phyloP scores from a whole-genome alignment of 1,284 basidiomycete species.

The Sporisorium iseilematis-ciliati region DNA sequence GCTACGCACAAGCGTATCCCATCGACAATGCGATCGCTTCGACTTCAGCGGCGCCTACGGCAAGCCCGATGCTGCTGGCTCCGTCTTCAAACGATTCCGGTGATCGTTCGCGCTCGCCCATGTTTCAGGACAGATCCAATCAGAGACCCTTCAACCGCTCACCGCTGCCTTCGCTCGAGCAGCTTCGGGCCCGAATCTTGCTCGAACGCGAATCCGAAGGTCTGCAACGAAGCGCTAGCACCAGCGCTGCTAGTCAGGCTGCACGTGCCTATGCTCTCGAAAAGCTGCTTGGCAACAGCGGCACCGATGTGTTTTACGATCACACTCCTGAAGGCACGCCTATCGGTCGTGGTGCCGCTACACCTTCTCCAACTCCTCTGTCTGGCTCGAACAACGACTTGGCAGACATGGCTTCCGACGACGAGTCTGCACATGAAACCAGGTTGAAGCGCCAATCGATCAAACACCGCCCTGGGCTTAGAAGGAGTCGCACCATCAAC shows the following conservation, averaged over 20 bases:
- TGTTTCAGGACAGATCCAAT: slow-evolving; percentile 24
- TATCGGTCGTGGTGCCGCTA: slow-evolving; percentile 40
- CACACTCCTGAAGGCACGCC: slow-evolving; percentile 44
- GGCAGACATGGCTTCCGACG: slow-evolving; percentile 44
- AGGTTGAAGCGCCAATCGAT: slow-evolving; percentile 36
- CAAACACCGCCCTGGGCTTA: slow-evolving; percentile 30
- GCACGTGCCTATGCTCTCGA: slow-evolving; percentile 67
- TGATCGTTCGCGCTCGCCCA: slow-evolving; percentile 38
- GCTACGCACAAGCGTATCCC: background rate
- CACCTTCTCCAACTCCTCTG: slow-evolving; percentile 29
- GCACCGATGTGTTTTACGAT: slow-evolving; percentile 50
- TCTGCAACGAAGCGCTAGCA: slow-evolving; percentile 57
- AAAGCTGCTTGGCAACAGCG: slow-evolving; percentile 63
- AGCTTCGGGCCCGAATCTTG: slow-evolving; percentile 63
- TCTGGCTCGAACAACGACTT: slow-evolving; percentile 17
- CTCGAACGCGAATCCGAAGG: slow-evolving; percentile 60
- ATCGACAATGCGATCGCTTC: slow-evolving; percentile 7
- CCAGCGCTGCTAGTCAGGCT: slow-evolving; percentile 64
- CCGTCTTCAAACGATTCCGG: slow-evolving; percentile 8
- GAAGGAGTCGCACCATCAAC: slow-evolving; percentile 58
- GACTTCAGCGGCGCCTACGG: background rate
- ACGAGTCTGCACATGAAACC: slow-evolving; percentile 36
- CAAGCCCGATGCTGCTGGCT: slow-evolving; percentile 8
- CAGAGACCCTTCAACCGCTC: slow-evolving; percentile 41
- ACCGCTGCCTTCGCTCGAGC: slow-evolving; percentile 65